Percentiles rank a stretch among this genome's conserved stretches.
Conservation (phyloP, 805 yeast species). For the Kodamaea nitidulidarum region DNA sequence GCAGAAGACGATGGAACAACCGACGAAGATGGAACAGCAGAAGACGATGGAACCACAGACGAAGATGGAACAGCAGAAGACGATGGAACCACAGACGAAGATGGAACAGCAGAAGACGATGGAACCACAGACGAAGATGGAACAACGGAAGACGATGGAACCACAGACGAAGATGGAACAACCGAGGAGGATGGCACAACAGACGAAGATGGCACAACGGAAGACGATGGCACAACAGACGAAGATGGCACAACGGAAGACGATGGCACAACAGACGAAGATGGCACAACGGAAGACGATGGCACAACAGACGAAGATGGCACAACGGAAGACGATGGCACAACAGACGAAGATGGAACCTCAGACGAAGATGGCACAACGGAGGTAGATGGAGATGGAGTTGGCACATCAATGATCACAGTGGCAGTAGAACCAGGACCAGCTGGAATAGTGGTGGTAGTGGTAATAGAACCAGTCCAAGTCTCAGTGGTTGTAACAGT, state of each 20-base stretch:
- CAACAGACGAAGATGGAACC: constrained; percentile 10
- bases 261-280: constrained; percentile 2
- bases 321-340: constrained; percentile 1
- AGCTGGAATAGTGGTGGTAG: constrained; percentile 9
- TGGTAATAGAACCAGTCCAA: constrained; percentile 11
- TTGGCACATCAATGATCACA: constrained; percentile 12
- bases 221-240: too few species aligned
- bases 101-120: too few species aligned
- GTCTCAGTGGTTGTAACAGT: constrained; percentile 11
- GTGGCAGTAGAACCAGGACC: constrained; percentile 7
- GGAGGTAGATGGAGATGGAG: constrained; percentile 3
- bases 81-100: too few species aligned
- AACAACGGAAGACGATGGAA: too few species aligned
- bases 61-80: too few species aligned
- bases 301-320: constrained; percentile 7
- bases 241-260: not conserved
- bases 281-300: constrained; percentile 2
- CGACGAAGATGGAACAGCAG: too few species aligned
- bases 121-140: too few species aligned
- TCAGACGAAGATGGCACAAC: constrained; percentile 12
- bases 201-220: too few species aligned
- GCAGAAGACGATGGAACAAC: too few species aligned
- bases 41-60: too few species aligned
- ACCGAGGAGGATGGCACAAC: too few species aligned
- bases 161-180: too few species aligned